phyloP scores from a whole-genome alignment of 2,329 filamentous ascomycete species.

The Alternaria tenuissima region DNA sequence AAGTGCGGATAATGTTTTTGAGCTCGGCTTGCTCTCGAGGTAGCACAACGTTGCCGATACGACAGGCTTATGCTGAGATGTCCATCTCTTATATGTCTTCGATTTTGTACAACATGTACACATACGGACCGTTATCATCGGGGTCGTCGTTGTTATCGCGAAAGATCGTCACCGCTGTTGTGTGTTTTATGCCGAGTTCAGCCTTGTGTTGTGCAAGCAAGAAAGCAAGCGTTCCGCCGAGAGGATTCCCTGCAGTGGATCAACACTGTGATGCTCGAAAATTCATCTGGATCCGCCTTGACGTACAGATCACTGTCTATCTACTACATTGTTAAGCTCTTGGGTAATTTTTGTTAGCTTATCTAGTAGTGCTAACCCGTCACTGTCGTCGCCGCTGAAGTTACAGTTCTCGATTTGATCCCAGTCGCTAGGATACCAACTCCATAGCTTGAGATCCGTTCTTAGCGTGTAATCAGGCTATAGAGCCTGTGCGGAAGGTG shows the following conservation, averaged over 20 bases:
- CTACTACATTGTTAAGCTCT: neutral
- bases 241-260: conserved; percentile 10
- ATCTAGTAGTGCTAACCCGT: conserved; percentile 20
- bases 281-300: neutral
- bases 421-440: neutral
- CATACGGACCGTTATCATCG: neutral
- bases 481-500: neutral
- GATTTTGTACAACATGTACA: conserved; percentile 10
- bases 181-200: conserved; percentile 11
- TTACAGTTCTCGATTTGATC: conserved; percentile 2
- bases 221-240: conserved; percentile 12
- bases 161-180: conserved; percentile 12
- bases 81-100: neutral
- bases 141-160: conserved; percentile 1
- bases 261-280: neutral
- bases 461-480: neutral
- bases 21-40: neutral
- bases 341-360: neutral
- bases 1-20: neutral
- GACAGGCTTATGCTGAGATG: neutral
- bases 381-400: neutral
- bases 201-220: conserved; percentile 18
- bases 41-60: neutral
- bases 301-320: neutral
- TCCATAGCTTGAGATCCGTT: neutral